Evolutionary conservation across 148 eudicot genomes (phyloP).

Genomic region (Fagopyrum homotropicum): DNA sequence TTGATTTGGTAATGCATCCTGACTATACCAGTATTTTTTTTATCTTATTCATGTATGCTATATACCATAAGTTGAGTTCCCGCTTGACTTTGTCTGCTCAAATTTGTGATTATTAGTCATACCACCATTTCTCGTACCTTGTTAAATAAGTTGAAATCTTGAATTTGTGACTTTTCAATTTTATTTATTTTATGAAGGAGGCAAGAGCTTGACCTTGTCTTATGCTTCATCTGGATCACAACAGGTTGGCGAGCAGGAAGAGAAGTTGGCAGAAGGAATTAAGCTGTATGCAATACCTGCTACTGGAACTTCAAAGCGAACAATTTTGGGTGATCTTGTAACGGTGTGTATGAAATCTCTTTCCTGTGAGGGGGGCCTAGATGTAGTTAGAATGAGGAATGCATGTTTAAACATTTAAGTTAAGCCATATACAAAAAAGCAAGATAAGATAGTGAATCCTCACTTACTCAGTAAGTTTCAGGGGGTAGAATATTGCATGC

Average conservation of each 20-base stretch:
- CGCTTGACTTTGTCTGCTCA: background rate
- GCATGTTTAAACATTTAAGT: background rate
- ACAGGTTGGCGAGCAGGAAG: conserved; percentile 92
- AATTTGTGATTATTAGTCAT: background rate
- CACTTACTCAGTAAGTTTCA: background rate
- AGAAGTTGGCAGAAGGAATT: conserved; percentile 92
- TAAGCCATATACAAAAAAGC: background rate
- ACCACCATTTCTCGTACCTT: background rate
- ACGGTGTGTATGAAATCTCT: conserved; percentile 41
- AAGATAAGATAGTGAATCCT: too few species aligned
- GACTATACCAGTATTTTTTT: background rate
- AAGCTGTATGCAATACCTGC: conserved; percentile 72
- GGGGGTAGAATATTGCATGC: background rate
- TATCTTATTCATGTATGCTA: background rate
- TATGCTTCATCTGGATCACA: background rate
- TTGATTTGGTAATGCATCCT: conserved; percentile 58
- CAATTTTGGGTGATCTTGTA: conserved; percentile 77
- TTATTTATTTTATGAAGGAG: background rate
- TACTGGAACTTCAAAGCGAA: conserved; percentile 64
- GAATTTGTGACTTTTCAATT: background rate
- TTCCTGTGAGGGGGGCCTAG: background rate
- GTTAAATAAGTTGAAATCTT: background rate
- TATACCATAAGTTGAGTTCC: background rate
- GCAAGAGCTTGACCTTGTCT: background rate
- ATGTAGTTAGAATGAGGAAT: background rate